Conservation (phyloP, 768 basidiomycete genomes). For the Suillus variegatus region DNA sequence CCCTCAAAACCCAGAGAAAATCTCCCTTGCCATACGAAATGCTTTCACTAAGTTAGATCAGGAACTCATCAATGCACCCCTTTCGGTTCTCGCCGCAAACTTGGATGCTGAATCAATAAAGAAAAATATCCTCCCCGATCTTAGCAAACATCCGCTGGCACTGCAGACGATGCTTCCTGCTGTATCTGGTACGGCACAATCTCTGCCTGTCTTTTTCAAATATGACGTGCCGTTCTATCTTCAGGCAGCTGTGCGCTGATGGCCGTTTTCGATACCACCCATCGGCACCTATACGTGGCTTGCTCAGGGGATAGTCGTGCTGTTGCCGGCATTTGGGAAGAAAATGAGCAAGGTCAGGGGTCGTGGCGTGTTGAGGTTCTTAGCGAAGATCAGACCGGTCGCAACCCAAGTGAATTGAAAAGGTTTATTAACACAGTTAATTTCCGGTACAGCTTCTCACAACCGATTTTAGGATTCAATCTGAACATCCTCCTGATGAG, state of each 20-base stretch:
- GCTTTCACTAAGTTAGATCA: conserved; percentile 85
- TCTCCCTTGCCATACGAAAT: conserved; percentile 67
- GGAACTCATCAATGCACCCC: conserved; percentile 79
- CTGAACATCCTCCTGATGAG: conserved; percentile 83
- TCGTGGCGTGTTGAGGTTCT: conserved; percentile 93
- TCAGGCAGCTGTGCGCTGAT: conserved; percentile 89
- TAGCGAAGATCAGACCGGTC: conserved; percentile 94
- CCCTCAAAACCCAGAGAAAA: conserved; percentile 48
- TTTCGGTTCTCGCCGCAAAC: conserved; percentile 65
- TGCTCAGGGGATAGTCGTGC: conserved; percentile 94
- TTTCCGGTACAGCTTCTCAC: conserved; percentile 4
- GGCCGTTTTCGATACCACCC: conserved; percentile 83
- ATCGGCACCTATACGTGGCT: conserved; percentile 85
- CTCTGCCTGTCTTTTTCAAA: conserved; percentile 3
- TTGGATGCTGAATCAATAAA: conserved; percentile 53
- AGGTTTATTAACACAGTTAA: conserved; percentile 51
- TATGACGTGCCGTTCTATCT: conserved; percentile 15
- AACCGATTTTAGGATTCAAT: conserved; percentile 57
- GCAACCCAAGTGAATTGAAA: conserved; percentile 81
- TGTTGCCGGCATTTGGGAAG: conserved; percentile 91
- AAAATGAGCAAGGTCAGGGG: conserved; percentile 60
- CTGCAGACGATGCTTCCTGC: conserved; percentile 79
- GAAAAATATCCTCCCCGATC: conserved; percentile 57
- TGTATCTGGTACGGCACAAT: conserved; percentile 57
- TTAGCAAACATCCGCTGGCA: conserved; percentile 71